Base-by-base conservation (phyloP, 2,329 filamentous ascomycete genomes). In the Laburnicola sp. region DNA sequence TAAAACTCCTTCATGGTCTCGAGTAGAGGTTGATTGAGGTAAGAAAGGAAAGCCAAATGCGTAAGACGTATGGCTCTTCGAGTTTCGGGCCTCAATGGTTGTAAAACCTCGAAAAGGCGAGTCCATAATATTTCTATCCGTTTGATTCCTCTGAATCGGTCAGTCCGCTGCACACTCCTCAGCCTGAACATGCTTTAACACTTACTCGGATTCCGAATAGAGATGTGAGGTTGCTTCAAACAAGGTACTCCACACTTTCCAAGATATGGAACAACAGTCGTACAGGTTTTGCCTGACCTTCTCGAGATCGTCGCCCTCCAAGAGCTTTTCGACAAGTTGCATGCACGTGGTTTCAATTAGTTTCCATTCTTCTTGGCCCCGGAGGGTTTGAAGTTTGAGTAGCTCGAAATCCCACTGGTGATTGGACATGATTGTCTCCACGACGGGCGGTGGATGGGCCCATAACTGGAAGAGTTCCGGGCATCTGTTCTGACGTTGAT, bases 391-490 rank as follows among this genome's bases (percentile, higher is more conserved):
- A 23, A 60, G 56, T 11, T 51, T 58, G 35, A 67, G 47, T 31
- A 57, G 48, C 26, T 57, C 47, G 31, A 70, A 49, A 40, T 71
- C 67, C 10, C 57, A 51, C 9, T 52, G 35, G 31, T 69, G 60
- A 25, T 58, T 64, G 32, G 57, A 49, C 40, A 65, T 52, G 9
- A 68, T 50, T 25, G 47, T 47, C 39, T 53, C 31, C 26, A 70
- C 34, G 9, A 45, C 36, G 40, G 47, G 36, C 9, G 64, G 56
- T 7, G 64, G 55, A 10, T 52, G 46, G 8, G 49, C 42, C 64
- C 66, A 70, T 1, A 67, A 50, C 3, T 62, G 40, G n/a, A 65
- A 39, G 1, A 72, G 56, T 37, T 71, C 66, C n/a, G 44, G 48
- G 11, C 40, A 55, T 23, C 57, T 58, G 10, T 51, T 43, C 50